Conservation (phyloP, 345 rosid species). For the Melaleuca quinquenervia region DNA sequence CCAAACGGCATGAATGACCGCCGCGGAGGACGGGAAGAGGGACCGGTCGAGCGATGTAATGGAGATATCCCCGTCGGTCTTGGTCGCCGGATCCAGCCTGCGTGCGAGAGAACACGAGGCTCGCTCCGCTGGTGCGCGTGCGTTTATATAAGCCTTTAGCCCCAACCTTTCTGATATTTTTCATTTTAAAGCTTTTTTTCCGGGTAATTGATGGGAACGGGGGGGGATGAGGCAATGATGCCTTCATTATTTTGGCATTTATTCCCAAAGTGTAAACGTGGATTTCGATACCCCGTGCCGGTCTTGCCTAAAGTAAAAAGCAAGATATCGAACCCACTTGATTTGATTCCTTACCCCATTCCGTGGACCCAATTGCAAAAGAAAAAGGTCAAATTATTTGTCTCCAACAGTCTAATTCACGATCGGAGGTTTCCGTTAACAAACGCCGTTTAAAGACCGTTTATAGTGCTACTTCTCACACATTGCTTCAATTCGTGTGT, state of each 20-base stretch:
- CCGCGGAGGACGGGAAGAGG: conserved; percentile 61
- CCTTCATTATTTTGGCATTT: background rate
- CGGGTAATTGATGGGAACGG: background rate
- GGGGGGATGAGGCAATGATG: background rate
- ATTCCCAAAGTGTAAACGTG: background rate
- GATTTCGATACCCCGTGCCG: background rate
- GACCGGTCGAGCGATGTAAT: background rate
- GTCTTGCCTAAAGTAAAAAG: background rate
- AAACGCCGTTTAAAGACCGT: rapidly evolving
- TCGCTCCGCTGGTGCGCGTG: background rate
- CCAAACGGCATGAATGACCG: conserved; percentile 71
- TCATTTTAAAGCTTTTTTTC: background rate
- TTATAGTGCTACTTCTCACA: rapidly evolving
- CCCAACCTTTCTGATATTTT: background rate
- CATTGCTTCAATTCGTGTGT: background rate
- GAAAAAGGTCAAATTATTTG: background rate
- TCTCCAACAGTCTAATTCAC: background rate
- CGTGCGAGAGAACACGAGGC: background rate
- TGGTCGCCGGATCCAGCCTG: background rate
- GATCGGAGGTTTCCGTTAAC: background rate
- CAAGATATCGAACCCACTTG: background rate
- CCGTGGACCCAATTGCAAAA: background rate
- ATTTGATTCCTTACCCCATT: background rate
- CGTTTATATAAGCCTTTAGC: background rate
- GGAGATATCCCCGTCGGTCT: background rate